Evolutionary conservation across 345 rosid genomes (phyloP).

Genomic region (Pugionium dolabratum): DNA sequence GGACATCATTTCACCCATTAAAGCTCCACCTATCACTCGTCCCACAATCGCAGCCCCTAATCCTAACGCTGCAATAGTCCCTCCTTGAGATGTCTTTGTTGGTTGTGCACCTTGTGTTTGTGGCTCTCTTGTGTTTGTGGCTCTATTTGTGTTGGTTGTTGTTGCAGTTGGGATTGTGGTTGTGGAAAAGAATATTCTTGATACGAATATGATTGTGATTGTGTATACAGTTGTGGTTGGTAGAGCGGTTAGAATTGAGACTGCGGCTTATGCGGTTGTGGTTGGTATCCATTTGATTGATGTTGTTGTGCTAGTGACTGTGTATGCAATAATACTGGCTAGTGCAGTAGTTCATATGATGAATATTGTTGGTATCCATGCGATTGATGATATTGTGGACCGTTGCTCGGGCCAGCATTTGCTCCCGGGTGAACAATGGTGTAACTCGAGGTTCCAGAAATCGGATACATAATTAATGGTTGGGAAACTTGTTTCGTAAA

Average conservation of each 20-base stretch:
- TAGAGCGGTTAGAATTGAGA: too few relatives aligned
- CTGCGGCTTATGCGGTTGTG: not conserved
- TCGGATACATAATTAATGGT: not conserved
- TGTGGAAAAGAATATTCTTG: not conserved
- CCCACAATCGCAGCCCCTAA: conserved; percentile 62
- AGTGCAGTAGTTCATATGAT: not conserved
- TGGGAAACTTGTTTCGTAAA: not conserved
- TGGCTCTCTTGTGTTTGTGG: too few relatives aligned
- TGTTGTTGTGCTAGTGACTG: too few relatives aligned
- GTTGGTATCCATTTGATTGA: not conserved
- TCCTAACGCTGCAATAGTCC: conserved; percentile 45
- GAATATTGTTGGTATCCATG: conserved; percentile 32
- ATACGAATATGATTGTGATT: not conserved
- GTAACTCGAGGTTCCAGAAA: not conserved
- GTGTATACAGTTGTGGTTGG: not conserved
- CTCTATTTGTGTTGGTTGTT: not conserved
- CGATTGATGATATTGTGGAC: conserved; percentile 12
- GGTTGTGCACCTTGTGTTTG: not conserved
- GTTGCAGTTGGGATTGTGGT: not conserved
- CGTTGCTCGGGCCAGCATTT: too few relatives aligned
- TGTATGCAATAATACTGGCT: not conserved
- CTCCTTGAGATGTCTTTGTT: conserved; percentile 28
- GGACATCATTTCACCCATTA: conserved; percentile 62
- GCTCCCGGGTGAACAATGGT: too few relatives aligned
- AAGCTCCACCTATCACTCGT: conserved; percentile 60